Conservation (phyloP, 257 asterid genomes). For the Lithospermum erythrorhizon region DNA sequence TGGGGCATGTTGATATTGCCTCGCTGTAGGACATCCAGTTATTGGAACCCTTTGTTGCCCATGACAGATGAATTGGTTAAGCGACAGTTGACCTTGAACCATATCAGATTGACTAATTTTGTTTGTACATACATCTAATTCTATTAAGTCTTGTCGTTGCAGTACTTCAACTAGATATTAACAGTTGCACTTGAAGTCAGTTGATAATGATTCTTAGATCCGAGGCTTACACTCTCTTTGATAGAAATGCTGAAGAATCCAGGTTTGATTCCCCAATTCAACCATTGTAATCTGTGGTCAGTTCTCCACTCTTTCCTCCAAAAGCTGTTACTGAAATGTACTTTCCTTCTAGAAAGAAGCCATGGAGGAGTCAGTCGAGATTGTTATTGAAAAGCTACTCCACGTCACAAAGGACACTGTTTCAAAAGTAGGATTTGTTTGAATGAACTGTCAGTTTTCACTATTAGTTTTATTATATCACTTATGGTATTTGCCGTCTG, state of each 20-base stretch:
- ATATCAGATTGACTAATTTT: too few relatives aligned
- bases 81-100: not conserved
- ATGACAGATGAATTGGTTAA: not conserved
- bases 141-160: constrained; percentile 20
- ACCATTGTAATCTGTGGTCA: not conserved
- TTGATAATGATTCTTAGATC: constrained; percentile 70
- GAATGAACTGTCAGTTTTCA: constrained; percentile 12
- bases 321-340: not conserved
- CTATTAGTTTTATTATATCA: not conserved
- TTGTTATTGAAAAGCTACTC: constrained; percentile 83
- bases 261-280: constrained; percentile 30
- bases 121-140: constrained; percentile 7
- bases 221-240: constrained; percentile 66
- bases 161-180: constrained; percentile 95
- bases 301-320: not conserved
- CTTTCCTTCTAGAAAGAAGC: constrained; percentile 54
- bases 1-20: too few relatives aligned
- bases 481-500: constrained; percentile 14
- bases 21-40: too few relatives aligned
- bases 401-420: constrained; percentile 66
- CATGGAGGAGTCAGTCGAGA: constrained; percentile 92
- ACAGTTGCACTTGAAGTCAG: constrained; percentile 89
- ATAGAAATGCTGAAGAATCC: constrained; percentile 86
- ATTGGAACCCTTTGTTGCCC: not conserved
- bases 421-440: constrained; percentile 48